Evolutionary conservation across 306 rosid species (phyloP), one percentile per base, ranked within the genome.

Genomic region (Glycyrrhiza uralensis): DNA sequence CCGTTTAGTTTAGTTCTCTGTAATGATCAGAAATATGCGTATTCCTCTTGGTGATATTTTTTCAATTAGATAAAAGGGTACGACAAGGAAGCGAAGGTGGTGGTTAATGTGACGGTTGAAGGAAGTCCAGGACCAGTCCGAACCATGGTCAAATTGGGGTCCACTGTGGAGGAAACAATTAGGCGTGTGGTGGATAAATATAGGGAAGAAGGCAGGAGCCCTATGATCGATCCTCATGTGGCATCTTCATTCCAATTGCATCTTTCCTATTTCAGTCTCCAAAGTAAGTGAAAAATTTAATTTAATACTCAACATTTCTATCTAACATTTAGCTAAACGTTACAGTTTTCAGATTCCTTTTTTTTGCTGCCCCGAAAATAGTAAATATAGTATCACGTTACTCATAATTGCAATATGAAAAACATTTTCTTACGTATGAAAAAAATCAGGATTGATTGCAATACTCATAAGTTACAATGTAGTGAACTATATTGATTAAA

Each of bases 71-170:
- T 55, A 38, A 85, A 76, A 84, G 84, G 76, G 9, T 87, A 87
- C 85, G 85, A 80, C 58, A 88, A 82, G 76, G 96, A 89, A 65
- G 87, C 96, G 4, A 91, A 94, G 81, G 98, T 94, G 64, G 97
- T 94, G 12, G 79, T 94, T 26, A 94, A 81, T 61, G 96, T 94
- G 74, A 86, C 86, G 0, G 95, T 94, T 3, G 98, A 94, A 71
- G 94, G 98, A 64, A 94, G 97, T 72, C 86, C 97, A 7, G 98
- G 97, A 57, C 94, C 97, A 35, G 78, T 94, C 0, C 76, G 90
- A 46, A 77, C 89, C 30, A 80, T 94, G 97, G 88, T 94, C 26
- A 91, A 94, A 54, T 55, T 91, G 19, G 94, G 94, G 49, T 88
- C 96, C 0, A 89, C 76, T 4, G 96, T 93, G 63, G 92, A 87